phyloP scores from a whole-genome alignment of 1,139 yeast species.

The Chernovozyma sophiae-reginae region DNA sequence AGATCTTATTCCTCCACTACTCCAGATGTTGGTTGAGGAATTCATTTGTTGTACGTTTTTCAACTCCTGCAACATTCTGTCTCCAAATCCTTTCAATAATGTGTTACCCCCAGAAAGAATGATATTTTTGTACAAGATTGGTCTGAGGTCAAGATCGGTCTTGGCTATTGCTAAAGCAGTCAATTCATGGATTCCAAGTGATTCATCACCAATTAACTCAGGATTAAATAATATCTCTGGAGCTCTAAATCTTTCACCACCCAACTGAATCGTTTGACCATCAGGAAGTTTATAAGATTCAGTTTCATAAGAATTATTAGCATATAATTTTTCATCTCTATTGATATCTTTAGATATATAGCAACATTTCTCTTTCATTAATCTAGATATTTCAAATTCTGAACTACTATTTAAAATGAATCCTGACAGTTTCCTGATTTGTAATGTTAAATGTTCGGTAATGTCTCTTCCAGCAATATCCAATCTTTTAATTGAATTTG shows the following conservation, averaged over 20 bases:
- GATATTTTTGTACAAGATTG: slow-evolving; percentile 63
- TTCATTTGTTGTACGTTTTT: slow-evolving; percentile 29
- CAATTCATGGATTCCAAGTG: slow-evolving; percentile 63
- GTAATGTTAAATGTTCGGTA: slow-evolving; percentile 66
- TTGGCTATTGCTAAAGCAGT: slow-evolving; percentile 62
- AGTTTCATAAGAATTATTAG: slow-evolving; percentile 27
- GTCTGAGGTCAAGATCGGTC: slow-evolving; percentile 75
- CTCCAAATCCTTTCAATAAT: slow-evolving; percentile 72
- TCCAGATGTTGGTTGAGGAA: slow-evolving; percentile 13
- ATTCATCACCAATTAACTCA: slow-evolving; percentile 72
- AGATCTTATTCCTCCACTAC: slow-evolving; percentile 13
- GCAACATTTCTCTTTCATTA: slow-evolving; percentile 72
- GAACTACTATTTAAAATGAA: slow-evolving; percentile 60
- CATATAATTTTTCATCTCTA: slow-evolving; percentile 61
- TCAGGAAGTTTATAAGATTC: slow-evolving; percentile 68
- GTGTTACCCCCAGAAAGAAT: slow-evolving; percentile 88
- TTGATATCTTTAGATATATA: slow-evolving; percentile 66
- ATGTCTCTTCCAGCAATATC: slow-evolving; percentile 88
- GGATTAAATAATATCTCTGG: slow-evolving; percentile 82
- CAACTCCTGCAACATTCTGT: slow-evolving; percentile 68
- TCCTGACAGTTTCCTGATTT: slow-evolving; percentile 64
- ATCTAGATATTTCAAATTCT: slow-evolving; percentile 76
- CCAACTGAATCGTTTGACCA: slow-evolving; percentile 63
- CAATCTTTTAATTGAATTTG: slow-evolving; percentile 67
- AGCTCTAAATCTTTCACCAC: slow-evolving; percentile 65